Percentiles rank a stretch among this genome's conserved stretches.
Conservation (phyloP, 73 alveolate genomes). For the Symbiodinium natans region DNA sequence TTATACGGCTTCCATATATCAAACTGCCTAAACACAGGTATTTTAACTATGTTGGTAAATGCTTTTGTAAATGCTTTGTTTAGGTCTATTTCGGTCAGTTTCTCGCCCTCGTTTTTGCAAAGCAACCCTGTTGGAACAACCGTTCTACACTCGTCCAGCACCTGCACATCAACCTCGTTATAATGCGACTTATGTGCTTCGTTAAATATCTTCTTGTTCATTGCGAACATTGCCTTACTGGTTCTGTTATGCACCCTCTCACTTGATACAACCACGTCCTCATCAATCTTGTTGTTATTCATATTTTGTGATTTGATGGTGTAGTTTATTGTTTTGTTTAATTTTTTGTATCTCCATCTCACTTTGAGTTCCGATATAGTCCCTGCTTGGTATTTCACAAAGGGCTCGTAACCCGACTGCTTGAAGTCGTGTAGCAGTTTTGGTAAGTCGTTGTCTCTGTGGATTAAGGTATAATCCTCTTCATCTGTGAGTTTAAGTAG, state of each 20-base stretch:
- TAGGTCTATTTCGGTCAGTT: background rate
- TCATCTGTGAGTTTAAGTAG: slow-evolving; percentile 13
- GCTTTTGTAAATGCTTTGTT: slow-evolving; percentile 32
- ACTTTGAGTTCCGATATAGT: slow-evolving; percentile 3
- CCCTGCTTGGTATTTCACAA: slow-evolving; percentile 6
- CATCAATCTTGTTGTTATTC: slow-evolving; percentile 23
- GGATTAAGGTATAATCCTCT: slow-evolving; percentile 17
- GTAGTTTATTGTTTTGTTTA: background rate
- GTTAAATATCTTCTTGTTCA: background rate
- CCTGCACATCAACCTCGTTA: slow-evolving; percentile 40
- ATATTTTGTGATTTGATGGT: background rate
- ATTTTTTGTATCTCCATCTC: background rate
- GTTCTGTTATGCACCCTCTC: slow-evolving; percentile 22
- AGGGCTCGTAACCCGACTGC: slow-evolving; percentile 58
- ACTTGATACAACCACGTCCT: slow-evolving; percentile 5
- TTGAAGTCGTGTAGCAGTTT: background rate
- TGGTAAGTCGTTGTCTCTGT: slow-evolving; percentile 2
- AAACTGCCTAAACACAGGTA: slow-evolving; percentile 28
- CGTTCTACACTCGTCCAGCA: slow-evolving; percentile 50
- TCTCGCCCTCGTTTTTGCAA: background rate
- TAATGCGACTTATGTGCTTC: slow-evolving; percentile 49
- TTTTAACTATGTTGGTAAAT: background rate
- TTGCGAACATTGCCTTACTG: slow-evolving; percentile 31
- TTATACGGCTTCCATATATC: slow-evolving; percentile 27
- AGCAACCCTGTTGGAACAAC: slow-evolving; percentile 20